These are phyloP conservation scores for Podila horticola DNA, from an alignment of 192 early-diverging fungal species.

Conservation along the genomic window DNA sequence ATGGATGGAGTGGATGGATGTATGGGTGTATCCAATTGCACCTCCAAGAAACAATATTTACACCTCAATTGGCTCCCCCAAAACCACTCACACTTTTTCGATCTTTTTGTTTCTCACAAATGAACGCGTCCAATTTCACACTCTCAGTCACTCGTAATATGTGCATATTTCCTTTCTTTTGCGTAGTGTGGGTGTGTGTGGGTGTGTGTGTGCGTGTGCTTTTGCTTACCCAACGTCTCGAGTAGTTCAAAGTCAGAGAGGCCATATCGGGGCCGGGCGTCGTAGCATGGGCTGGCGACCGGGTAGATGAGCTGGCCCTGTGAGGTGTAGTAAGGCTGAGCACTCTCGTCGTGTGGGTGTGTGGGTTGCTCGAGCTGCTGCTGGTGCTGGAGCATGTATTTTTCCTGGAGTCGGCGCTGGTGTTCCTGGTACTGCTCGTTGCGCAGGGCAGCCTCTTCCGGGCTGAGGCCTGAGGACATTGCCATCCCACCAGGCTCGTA, in stretches of 20 bases:
- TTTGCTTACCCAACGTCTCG: conserved; percentile 59
- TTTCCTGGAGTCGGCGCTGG: conserved; percentile 41
- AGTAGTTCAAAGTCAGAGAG: conserved; percentile 62
- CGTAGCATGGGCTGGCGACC: conserved; percentile 32
- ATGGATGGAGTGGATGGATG: too few relatives aligned
- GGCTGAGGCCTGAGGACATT: conserved; percentile 31
- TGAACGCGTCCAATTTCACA: not conserved
- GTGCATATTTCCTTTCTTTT: not conserved
- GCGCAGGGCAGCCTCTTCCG: conserved; percentile 36
- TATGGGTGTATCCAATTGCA: too few relatives aligned
- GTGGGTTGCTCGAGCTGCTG: conserved; percentile 32
- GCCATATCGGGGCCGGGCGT: conserved; percentile 45
- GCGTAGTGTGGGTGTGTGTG: not conserved
- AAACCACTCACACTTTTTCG: too few relatives aligned
- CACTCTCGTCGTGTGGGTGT: conserved; percentile 44
- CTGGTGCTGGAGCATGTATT: conserved; percentile 31
- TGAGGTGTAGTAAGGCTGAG: conserved; percentile 41
- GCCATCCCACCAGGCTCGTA: conserved; percentile 53
- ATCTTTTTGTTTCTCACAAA: too few relatives aligned
- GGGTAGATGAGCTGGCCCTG: conserved; percentile 40
- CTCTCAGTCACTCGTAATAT: not conserved
- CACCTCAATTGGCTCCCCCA: too few relatives aligned
- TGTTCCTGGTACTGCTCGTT: conserved; percentile 37
- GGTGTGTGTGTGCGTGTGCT: not conserved
- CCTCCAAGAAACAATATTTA: too few relatives aligned